A percentile compares a stretch with the other conserved stretches of the same genome.
phyloP scores from a whole-genome alignment of 2,329 filamentous ascomycete genomes.

The Cladosporium austrohemisphaericum region DNA sequence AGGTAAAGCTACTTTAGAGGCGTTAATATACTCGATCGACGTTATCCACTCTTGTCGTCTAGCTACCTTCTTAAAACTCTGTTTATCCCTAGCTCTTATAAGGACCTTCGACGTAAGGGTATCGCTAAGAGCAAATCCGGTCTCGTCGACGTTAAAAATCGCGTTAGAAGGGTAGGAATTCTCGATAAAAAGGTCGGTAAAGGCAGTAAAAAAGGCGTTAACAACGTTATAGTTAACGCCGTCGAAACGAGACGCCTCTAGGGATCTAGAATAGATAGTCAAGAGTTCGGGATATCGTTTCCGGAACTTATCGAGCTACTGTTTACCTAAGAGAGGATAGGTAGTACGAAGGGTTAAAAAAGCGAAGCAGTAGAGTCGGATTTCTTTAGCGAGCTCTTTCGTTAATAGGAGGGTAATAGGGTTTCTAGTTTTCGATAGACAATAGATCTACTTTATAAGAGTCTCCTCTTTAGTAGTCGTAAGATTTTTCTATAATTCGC shows the following conservation, averaged over 20 bases:
- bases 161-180: neutral
- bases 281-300: conserved; percentile 9
- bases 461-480: conserved; percentile 11
- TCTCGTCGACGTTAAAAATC: conserved; percentile 6
- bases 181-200: conserved; percentile 6
- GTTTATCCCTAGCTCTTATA: neutral
- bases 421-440: conserved; percentile 1
- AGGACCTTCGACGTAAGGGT: neutral
- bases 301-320: conserved; percentile 11
- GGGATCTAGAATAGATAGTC: conserved; percentile 2
- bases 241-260: conserved; percentile 8
- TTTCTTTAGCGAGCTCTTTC: conserved; percentile 13
- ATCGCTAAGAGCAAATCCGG: neutral
- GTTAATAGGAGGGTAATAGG: conserved; percentile 2
- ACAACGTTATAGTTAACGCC: neutral
- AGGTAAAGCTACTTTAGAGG: neutral
- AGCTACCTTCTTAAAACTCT: neutral
- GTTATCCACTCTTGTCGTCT: conserved; percentile 1
- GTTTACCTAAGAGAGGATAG: conserved; percentile 4
- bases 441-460: neutral
- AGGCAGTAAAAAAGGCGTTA: conserved; percentile 13
- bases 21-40: neutral
- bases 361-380: conserved; percentile 2
- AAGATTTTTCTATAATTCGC: conserved; percentile 6
- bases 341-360: conserved; percentile 1